Conservation (phyloP, 192 early-diverging fungal species). For the Coemansia erecta region DNA sequence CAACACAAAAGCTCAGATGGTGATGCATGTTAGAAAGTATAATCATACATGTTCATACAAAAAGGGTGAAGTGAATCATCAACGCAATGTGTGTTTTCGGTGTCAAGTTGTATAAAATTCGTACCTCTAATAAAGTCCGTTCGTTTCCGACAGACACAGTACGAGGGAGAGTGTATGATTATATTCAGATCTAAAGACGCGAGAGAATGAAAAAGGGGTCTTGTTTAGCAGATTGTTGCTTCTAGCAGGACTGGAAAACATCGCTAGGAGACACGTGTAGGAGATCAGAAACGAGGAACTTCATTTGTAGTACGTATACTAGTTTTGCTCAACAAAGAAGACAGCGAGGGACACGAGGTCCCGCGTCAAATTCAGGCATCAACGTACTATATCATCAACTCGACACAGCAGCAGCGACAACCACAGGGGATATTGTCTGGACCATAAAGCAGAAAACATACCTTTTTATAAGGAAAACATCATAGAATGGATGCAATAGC, state of each 20-base stretch:
- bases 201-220: too few species aligned
- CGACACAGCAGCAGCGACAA: conserved; percentile 10
- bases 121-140: too few species aligned
- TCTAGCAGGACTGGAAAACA: too few species aligned
- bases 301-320: conserved; percentile 43
- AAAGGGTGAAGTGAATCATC: conserved; percentile 37
- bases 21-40: conserved; percentile 48
- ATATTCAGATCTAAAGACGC: not conserved
- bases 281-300: conserved; percentile 56
- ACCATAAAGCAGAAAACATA: not conserved
- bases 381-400: conserved; percentile 51
- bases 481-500: too few species aligned
- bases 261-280: not conserved
- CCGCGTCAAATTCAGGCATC: conserved; percentile 52
- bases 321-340: conserved; percentile 43
- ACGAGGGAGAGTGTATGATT: not conserved
- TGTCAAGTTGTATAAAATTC: not conserved
- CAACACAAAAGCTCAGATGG: conserved; percentile 37
- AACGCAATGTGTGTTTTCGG: conserved; percentile 19
- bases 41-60: conserved; percentile 35
- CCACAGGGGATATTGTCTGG: not conserved
- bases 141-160: not conserved
- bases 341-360: conserved; percentile 54
- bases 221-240: too few species aligned
- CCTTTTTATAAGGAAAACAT: not conserved